Percentiles rank a stretch among this genome's conserved stretches.
Conservation (phyloP, 768 basidiomycete genomes). For the Mycena chlorophos region DNA sequence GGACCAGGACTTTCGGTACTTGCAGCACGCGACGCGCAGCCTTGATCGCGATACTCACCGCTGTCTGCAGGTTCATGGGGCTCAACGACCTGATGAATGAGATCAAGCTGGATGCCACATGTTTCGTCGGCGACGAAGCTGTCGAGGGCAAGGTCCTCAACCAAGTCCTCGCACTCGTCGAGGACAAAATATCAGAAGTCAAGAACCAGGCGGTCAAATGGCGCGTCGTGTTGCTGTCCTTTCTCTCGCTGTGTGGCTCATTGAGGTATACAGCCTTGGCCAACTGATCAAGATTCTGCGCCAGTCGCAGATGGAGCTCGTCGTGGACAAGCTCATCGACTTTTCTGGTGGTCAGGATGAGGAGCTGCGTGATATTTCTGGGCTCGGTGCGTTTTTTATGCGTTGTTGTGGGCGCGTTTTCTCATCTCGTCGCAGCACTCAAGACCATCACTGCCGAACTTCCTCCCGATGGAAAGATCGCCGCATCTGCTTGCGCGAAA, state of each 20-base stretch:
- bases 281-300: slow-evolving; percentile 88
- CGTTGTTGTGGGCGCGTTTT: background rate
- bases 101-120: slow-evolving; percentile 73
- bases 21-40: slow-evolving; percentile 27
- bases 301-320: slow-evolving; percentile 77
- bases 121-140: slow-evolving; percentile 80
- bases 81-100: slow-evolving; percentile 92
- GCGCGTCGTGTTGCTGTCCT: slow-evolving; percentile 41
- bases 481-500: slow-evolving; percentile 76
- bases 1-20: slow-evolving; percentile 87
- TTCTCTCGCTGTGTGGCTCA: slow-evolving; percentile 6
- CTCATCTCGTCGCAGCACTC: slow-evolving; percentile 54
- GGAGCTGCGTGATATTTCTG: slow-evolving; percentile 91
- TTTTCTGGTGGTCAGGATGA: slow-evolving; percentile 87
- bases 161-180: slow-evolving; percentile 82
- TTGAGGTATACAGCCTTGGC: slow-evolving; percentile 60
- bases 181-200: slow-evolving; percentile 96
- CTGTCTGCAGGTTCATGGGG: slow-evolving; percentile 88
- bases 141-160: slow-evolving; percentile 83
- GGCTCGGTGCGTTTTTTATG: slow-evolving; percentile 61
- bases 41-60: slow-evolving; percentile 18
- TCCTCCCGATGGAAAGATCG: slow-evolving; percentile 78
- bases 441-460: slow-evolving; percentile 95
- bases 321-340: slow-evolving; percentile 87
- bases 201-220: slow-evolving; percentile 98